These are phyloP conservation scores for Clonostachys rhizophaga DNA, from an alignment of 2,329 filamentous ascomycete species.

Conservation along the genomic window DNA sequence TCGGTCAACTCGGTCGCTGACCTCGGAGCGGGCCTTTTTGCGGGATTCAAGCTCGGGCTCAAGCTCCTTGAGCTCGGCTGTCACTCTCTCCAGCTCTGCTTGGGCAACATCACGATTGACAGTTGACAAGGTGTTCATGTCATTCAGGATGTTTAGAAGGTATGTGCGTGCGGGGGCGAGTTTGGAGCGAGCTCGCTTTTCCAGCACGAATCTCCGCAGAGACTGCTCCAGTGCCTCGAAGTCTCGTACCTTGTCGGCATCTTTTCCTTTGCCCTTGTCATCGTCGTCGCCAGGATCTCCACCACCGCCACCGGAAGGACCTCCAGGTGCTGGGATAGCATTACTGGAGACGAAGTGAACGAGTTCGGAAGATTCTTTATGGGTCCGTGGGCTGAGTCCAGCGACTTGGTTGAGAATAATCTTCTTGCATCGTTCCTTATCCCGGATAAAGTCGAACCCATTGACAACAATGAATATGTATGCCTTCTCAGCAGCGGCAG, in stretches of 20 bases:
- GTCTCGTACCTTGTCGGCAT: conserved; percentile 81
- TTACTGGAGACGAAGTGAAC: conserved; percentile 99
- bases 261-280: conserved; percentile 75
- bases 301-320: conserved; percentile 51
- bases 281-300: conserved; percentile 50
- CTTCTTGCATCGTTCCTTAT: conserved; percentile 86
- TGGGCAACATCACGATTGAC: conserved; percentile 87
- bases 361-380: conserved; percentile 86
- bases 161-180: conserved; percentile 94
- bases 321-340: conserved; percentile 73
- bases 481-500: conserved; percentile 91
- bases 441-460: conserved; percentile 88
- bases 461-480: conserved; percentile 99
- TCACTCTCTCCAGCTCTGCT: conserved; percentile 79
- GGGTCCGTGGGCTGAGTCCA: conserved; percentile 83
- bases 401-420: conserved; percentile 89
- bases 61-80: conserved; percentile 72
- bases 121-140: conserved; percentile 75
- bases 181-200: conserved; percentile 93
- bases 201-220: conserved; percentile 85
- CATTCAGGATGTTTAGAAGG: conserved; percentile 85
- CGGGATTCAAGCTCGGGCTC: conserved; percentile 83
- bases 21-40: conserved; percentile 72
- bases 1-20: conserved; percentile 75
- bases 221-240: conserved; percentile 89